Conservation (phyloP, 805 yeast species). For the Yarrowia hollandica region DNA sequence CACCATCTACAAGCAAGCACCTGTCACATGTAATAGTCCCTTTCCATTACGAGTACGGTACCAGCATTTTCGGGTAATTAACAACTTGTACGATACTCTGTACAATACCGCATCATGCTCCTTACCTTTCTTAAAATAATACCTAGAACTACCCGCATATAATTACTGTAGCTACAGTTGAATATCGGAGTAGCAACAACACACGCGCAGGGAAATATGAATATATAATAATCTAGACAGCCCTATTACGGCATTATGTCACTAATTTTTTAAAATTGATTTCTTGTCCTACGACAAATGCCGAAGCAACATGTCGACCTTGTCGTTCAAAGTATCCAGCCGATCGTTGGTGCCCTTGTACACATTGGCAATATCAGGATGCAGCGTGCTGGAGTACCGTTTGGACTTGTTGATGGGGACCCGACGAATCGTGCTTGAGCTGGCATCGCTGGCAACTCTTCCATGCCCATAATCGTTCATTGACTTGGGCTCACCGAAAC, state of each 20-base stretch:
- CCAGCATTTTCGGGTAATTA: no score
- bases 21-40: no score
- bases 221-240: not conserved
- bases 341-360: conserved; percentile 21
- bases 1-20: no score
- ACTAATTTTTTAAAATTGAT: not conserved
- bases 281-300: not conserved
- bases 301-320: conserved; percentile 24
- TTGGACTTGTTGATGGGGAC: conserved; percentile 10
- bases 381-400: conserved; percentile 18
- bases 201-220: no score
- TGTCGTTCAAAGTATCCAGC: conserved; percentile 16
- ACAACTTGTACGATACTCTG: no score
- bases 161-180: no score
- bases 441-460: not conserved
- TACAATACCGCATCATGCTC: no score
- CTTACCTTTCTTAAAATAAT: no score
- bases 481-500: conserved; percentile 3
- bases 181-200: no score
- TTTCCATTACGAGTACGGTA: no score
- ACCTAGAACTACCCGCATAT: no score
- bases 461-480: not conserved
- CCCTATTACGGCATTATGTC: not conserved
- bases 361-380: conserved; percentile 25
- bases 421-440: not conserved